phyloP scores from a whole-genome alignment of 2,329 filamentous ascomycete species.

The Paraphoma chrysanthemicola region DNA sequence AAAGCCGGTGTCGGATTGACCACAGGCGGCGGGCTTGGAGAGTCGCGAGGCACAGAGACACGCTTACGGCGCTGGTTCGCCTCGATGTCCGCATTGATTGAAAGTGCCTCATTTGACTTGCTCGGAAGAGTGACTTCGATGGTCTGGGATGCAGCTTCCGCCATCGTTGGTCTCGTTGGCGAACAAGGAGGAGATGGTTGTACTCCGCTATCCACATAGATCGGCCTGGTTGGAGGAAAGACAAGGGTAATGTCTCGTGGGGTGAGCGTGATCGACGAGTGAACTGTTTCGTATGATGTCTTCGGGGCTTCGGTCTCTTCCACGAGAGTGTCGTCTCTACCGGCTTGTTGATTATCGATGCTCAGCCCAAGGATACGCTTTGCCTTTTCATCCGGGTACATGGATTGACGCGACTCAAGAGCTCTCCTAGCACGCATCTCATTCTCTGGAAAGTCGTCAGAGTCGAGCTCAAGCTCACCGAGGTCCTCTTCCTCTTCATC shows the following conservation, averaged over 20 bases:
- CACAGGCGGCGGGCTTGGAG: slow-evolving; percentile 16
- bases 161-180: slow-evolving; percentile 56
- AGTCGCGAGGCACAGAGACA: slow-evolving; percentile 53
- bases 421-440: slow-evolving; percentile 48
- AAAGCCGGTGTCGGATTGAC: slow-evolving; percentile 21
- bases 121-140: slow-evolving; percentile 20
- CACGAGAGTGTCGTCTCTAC: slow-evolving; percentile 26
- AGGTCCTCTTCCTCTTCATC: slow-evolving; percentile 74
- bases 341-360: slow-evolving; percentile 30
- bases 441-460: slow-evolving; percentile 63
- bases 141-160: slow-evolving; percentile 30
- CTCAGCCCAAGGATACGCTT: slow-evolving; percentile 55
- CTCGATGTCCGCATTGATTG: slow-evolving; percentile 61
- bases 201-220: slow-evolving; percentile 77
- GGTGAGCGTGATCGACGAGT: slow-evolving; percentile 29
- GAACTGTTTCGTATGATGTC: slow-evolving; percentile 24
- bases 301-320: slow-evolving; percentile 36
- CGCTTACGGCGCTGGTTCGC: slow-evolving; percentile 78
- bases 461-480: slow-evolving; percentile 66
- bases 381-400: slow-evolving; percentile 53
- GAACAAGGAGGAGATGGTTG: slow-evolving; percentile 87
- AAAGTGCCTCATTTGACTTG: slow-evolving; percentile 29
- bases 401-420: slow-evolving; percentile 51
- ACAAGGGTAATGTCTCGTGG: slow-evolving; percentile 38
- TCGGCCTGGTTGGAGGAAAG: slow-evolving; percentile 43